Evolutionary conservation across 2,329 filamentous ascomycete genomes (phyloP), one percentile per base, ranked within the genome.

Genomic region (Plectosphaerella cucumerina): DNA sequence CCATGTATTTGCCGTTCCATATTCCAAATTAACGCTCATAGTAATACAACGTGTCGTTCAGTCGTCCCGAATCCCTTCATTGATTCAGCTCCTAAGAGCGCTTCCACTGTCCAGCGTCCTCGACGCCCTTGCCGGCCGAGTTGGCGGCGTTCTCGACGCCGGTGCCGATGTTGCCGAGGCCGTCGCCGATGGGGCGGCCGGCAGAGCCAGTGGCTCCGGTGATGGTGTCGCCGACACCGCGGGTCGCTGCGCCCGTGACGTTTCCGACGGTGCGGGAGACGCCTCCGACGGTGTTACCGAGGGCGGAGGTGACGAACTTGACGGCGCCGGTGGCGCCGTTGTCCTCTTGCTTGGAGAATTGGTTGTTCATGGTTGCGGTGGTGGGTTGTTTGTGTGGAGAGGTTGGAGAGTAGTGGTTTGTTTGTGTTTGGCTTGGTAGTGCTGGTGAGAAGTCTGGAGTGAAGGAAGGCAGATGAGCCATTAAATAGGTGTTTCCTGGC

Each of bases 41-140:
- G 9, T 20, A 21, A 4, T 42, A 42, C 39, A 45, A 17, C 12
- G 10, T 31, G 18, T 45, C n/a, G 15, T 10, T 26, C 21, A 21
- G 8, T 15, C 35, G 18, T 33, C 12, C 12, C 4, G 9, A 12
- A 10, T 26, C 35, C 6, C 17, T 39, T 14, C n/a, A n/a, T n/a
- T n/a, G n/a, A n/a, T n/a, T n/a, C n/a, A n/a, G n/a, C n/a, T 14
- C 9, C 44, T 14, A 55, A 6, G 53, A 57, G 4, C 48, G 71
- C 67, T 77, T 78, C 78, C 79, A 82, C 61, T 82, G 65, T 3
- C 81, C 81, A 11, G 80, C 80, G 59, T 82, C 69, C 65, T 84
- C 80, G 6, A 79, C 74, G 0, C 80, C 79, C 65, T 78, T 73
- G 14, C 75, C 74, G 2, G 82, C 70, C 44, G 65, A 68, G 42